Base-by-base conservation (phyloP, 2,329 filamentous ascomycete species). In the Colletotrichum sp. region DNA sequence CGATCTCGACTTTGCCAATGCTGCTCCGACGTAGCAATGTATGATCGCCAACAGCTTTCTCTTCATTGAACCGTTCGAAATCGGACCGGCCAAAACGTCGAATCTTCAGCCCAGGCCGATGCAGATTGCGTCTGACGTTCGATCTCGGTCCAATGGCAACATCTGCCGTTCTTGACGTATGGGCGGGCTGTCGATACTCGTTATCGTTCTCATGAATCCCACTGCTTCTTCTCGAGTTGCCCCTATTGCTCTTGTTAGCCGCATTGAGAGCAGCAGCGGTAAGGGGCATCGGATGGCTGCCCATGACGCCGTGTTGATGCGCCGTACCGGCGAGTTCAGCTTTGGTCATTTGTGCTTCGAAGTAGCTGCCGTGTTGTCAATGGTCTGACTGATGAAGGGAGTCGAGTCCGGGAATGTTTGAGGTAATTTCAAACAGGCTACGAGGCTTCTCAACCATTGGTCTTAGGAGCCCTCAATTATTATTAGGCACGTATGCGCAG, bases 181-280 rank as follows among this genome's bases (percentile, higher is more conserved):
- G n/a, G 11, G 11, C 4, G 3, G 6, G 44, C 77, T 90, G 89
- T 78, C 88, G 88, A 82, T 89, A 92, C 72, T 93, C 91, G 82
- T 8, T 36, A 1, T 36, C 1, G 7, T 36, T 5, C 6, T 36
- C 91, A 57, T 87, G 91, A 80, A 91, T 93, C 22, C 83, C 88
- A 76, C 87, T 92, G 86, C 89, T 92, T 77, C 88, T 88, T 67
- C 88, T 92, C 36, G 89, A 92, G 25, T 88, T 87, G 80, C 89
- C 91, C 84, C 88, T 91, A n/a, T 85, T 83, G 77, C 84, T 82
- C 30, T 32, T 32, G 9, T 32, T 32, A 12, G 30, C 30, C 11
- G 9, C 9, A 6, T 87, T 90, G 78, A 93, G 84, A 12, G 86
- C 84, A 72, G 92, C 91, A 3, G 88, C 88, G 4, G 91, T 93